A percentile compares a stretch with the other conserved stretches of the same genome.
Conservation (phyloP, 441 rosid genomes). For the Adansonia madagascariensis region DNA sequence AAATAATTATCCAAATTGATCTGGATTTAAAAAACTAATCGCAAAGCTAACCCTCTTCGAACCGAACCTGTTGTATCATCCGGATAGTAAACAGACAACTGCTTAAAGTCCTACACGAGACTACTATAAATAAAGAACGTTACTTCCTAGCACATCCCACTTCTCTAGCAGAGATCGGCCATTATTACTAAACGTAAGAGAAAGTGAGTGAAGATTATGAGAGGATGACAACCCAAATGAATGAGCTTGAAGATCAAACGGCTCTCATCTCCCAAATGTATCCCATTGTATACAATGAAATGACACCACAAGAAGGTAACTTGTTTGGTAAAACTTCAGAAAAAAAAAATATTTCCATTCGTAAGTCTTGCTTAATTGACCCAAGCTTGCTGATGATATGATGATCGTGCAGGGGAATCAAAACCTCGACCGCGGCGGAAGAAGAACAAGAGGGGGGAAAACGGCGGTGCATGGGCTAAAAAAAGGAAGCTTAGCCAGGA, state of each 20-base stretch:
- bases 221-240: slow-evolving; percentile 36
- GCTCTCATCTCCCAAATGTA: slow-evolving; percentile 58
- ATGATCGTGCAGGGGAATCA: slow-evolving; percentile 40
- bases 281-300: slow-evolving; percentile 43
- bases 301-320: slow-evolving; percentile 60
- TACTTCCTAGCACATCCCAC: slow-evolving; percentile 38
- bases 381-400: neutral
- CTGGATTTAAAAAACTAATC: too few species aligned
- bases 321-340: slow-evolving; percentile 6
- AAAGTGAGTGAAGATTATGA: neutral
- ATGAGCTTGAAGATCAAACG: slow-evolving; percentile 47
- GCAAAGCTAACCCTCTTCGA: too few species aligned
- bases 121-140: slow-evolving; percentile 30
- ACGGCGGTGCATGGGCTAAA: slow-evolving; percentile 34
- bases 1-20: too few species aligned
- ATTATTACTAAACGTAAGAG: neutral
- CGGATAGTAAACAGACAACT: slow-evolving; percentile 15
- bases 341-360: neutral
- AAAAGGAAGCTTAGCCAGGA: slow-evolving; percentile 74
- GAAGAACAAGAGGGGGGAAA: slow-evolving; percentile 52
- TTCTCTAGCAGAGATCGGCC: slow-evolving; percentile 33
- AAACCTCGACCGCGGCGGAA: slow-evolving; percentile 60
- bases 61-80: too few species aligned
- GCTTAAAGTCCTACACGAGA: slow-evolving; percentile 23
- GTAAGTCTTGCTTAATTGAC: neutral